These are phyloP conservation scores for Ogataea neopini DNA, from an alignment of 805 yeast genomes.

Conservation along the genomic window DNA sequence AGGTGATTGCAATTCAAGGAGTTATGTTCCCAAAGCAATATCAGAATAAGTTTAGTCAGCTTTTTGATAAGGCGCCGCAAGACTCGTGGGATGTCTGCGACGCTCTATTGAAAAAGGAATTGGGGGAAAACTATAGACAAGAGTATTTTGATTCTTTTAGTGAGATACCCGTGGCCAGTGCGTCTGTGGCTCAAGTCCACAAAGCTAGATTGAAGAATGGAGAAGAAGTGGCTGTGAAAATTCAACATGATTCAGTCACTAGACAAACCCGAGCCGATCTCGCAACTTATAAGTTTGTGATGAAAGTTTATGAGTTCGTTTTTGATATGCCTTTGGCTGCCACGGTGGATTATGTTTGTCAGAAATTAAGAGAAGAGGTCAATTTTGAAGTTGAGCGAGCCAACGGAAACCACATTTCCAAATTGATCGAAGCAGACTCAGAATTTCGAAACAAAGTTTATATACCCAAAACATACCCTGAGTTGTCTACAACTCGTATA, in stretches of 20 bases:
- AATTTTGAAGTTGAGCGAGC: slow-evolving; percentile 57
- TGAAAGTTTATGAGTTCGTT: slow-evolving; percentile 53
- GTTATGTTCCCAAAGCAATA: slow-evolving; percentile 63
- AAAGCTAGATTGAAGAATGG: slow-evolving; percentile 48
- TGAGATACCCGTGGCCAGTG: slow-evolving; percentile 67
- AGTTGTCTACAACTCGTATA: slow-evolving; percentile 50
- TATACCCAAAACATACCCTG: slow-evolving; percentile 54
- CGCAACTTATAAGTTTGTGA: slow-evolving; percentile 52
- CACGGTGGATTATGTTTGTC: slow-evolving; percentile 56
- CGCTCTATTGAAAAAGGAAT: slow-evolving; percentile 37
- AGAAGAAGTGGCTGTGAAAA: slow-evolving; percentile 60
- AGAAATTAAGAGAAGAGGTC: slow-evolving; percentile 59
- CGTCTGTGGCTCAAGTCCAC: slow-evolving; percentile 74
- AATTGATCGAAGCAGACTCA: slow-evolving; percentile 43
- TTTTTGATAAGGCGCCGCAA: slow-evolving; percentile 70
- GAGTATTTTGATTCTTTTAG: slow-evolving; percentile 47
- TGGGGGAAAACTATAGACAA: slow-evolving; percentile 45
- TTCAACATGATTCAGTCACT: slow-evolving; percentile 63
- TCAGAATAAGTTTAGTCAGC: slow-evolving; percentile 53
- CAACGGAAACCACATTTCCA: slow-evolving; percentile 48
- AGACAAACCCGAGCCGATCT: slow-evolving; percentile 65
- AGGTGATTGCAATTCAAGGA: slow-evolving; percentile 77
- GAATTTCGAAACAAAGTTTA: slow-evolving; percentile 45
- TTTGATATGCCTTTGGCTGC: slow-evolving; percentile 66
- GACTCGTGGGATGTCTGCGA: slow-evolving; percentile 54